Evolutionary conservation across 2,329 filamentous ascomycete genomes (phyloP), one percentile per base, ranked within the genome.

Genomic region (Xylariaceae sp.): DNA sequence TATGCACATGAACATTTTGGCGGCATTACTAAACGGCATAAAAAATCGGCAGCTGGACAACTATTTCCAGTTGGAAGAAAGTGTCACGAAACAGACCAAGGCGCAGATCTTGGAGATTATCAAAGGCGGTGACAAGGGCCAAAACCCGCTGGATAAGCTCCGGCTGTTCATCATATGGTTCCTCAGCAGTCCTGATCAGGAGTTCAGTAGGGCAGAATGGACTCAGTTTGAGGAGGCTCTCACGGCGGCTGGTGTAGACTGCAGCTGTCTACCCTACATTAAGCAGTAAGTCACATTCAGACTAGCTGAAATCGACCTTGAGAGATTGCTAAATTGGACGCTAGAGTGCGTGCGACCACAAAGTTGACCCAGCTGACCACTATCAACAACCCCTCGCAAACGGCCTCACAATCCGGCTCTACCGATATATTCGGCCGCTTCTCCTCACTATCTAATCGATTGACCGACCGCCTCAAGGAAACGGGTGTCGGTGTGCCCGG

Each of bases 1-100:
- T 61, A 97, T 96, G 87, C 93, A 98, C 64, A 98, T 98, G 93
- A 96, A 95, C 61, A 95, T 97, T 44, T 75, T 94, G 3, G 91
- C 90, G 2, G 87, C 88, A 1, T 63, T 83, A 3, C 60, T 83
- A 31, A 74, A 70, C 0, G 90, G 89, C 1, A 95, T 97, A 64
- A 96, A 97, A 62, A 88, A 95, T 54, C 83, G 93, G 13, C 90
- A 97, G 63, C 73, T 98, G 4, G 93, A 98, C 62, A 93, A 93
- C 62, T 98, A 87, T 66, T 98, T 94, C 69, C 89, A 97, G 61
- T 72, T 95, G 4, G 94, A 98, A 62, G 91, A 97, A 63, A 89
- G 84, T 52, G 85, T 96, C 48, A 85, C 84, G 62, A 96, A 95
- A 67, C 88, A 95, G 63, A 88, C 84, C 38, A 95, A 95, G 66